Conservation (phyloP, 805 yeast species). For the Metschnikowia chrysomelidarum region DNA sequence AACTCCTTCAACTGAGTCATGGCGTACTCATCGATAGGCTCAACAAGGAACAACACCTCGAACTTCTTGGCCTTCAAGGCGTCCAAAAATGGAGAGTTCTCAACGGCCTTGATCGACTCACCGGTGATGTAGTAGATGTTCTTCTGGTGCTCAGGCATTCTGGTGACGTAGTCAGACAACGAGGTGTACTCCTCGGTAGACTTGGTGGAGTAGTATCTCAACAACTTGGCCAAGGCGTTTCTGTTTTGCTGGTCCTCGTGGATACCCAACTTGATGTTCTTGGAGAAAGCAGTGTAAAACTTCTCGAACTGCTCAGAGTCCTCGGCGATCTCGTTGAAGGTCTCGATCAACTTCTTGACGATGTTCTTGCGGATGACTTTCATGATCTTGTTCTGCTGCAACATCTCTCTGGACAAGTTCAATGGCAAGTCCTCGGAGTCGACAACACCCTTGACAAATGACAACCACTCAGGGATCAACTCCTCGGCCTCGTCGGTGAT, state of each 20-base stretch:
- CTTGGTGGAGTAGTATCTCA: constrained; percentile 97
- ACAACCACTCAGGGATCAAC: constrained; percentile 97
- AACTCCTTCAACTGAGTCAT: constrained; percentile 99
- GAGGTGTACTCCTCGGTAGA: constrained; percentile 93
- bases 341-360: constrained; percentile 96
- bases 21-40: constrained; percentile 99
- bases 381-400: constrained; percentile 99
- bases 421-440: constrained; percentile 99
- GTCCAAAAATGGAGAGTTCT: constrained; percentile 98
- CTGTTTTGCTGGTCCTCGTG: constrained; percentile 99
- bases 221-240: constrained; percentile 87
- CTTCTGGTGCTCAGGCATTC: constrained; percentile 99
- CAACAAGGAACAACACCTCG: constrained; percentile 96
- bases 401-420: constrained; percentile 99
- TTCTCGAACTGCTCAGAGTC: constrained; percentile 97
- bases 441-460: constrained; percentile 97
- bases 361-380: constrained; percentile 99
- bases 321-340: constrained; percentile 99
- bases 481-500: constrained; percentile 99
- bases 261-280: constrained; percentile 97
- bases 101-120: constrained; percentile 96
- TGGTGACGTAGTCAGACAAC: constrained; percentile 93
- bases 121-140: constrained; percentile 99
- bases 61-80: constrained; percentile 98
- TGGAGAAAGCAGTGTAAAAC: constrained; percentile 96